Conservation (phyloP, 2,329 filamentous ascomycete species). For the Dactylonectria estremocensis region DNA sequence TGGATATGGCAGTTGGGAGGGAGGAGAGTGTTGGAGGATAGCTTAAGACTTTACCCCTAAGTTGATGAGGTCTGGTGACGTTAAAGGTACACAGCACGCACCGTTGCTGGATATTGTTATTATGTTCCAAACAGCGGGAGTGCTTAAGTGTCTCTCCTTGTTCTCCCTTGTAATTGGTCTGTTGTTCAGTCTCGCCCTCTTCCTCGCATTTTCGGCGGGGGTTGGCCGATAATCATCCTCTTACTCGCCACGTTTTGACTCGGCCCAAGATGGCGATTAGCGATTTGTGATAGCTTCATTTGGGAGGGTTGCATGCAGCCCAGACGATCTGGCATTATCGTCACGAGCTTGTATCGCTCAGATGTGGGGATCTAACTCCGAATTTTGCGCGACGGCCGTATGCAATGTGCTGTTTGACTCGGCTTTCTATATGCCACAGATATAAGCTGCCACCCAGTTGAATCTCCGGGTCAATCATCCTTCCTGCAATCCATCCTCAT, state of each 20-base stretch:
- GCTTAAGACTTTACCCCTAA: neutral
- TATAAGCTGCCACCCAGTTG: constrained; percentile 8
- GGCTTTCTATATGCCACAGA: neutral
- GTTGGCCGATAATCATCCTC: neutral
- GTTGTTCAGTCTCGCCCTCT: constrained; percentile 11
- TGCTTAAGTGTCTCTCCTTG: constrained; percentile 13
- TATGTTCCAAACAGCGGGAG: neutral
- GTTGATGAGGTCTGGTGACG: neutral
- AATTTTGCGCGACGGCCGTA: neutral
- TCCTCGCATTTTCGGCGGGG: constrained; percentile 13
- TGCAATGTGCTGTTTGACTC: constrained; percentile 1
- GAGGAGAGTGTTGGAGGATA: neutral
- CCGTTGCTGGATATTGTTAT: neutral
- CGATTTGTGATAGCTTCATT: neutral
- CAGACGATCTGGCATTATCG: neutral
- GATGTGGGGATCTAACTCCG: neutral
- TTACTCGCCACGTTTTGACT: constrained; percentile 7
- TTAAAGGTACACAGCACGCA: neutral
- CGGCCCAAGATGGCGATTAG: neutral
- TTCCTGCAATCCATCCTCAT: neutral
- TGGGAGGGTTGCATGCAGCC: neutral
- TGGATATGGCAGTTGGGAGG: neutral
- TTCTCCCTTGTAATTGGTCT: neutral
- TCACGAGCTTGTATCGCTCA: neutral
- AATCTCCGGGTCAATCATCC: constrained; percentile 4